Percentiles rank a stretch among this genome's conserved stretches.
These are phyloP conservation scores for Carpinus fangiana DNA, from an alignment of 306 rosid species.

Conservation along the genomic window DNA sequence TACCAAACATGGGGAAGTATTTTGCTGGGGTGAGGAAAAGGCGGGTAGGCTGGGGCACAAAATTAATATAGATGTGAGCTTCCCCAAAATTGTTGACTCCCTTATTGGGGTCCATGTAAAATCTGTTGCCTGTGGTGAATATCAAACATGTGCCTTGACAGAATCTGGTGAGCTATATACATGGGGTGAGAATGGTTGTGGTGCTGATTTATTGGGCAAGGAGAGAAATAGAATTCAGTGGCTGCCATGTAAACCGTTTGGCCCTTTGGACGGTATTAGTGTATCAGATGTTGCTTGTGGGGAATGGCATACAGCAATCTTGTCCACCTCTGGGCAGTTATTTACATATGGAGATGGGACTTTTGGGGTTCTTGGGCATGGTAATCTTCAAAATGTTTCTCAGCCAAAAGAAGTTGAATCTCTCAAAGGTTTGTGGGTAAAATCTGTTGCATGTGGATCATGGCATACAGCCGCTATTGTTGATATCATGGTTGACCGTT, in stretches of 20 bases:
- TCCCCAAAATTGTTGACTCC: conserved; percentile 70
- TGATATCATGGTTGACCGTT: conserved; percentile 47
- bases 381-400: conserved; percentile 49
- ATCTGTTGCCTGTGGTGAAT: conserved; percentile 65
- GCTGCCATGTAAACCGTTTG: conserved; percentile 63
- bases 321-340: conserved; percentile 62
- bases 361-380: conserved; percentile 88
- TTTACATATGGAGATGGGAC: conserved; percentile 89
- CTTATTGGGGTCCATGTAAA: conserved; percentile 52
- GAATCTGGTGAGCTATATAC: conserved; percentile 65
- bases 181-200: conserved; percentile 66
- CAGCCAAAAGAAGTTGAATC: conserved; percentile 80
- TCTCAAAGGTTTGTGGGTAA: conserved; percentile 59
- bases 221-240: conserved; percentile 53
- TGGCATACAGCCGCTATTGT: conserved; percentile 89
- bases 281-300: conserved; percentile 71
- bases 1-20: conserved; percentile 84
- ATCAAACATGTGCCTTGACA: conserved; percentile 80
- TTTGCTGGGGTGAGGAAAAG: conserved; percentile 81
- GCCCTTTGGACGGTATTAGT: conserved; percentile 54
- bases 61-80: conserved; percentile 53
- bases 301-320: conserved; percentile 83
- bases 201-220: conserved; percentile 40
- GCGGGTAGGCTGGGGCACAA: conserved; percentile 76
- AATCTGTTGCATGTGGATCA: conserved; percentile 83